Conservation (phyloP, 1,284 basidiomycete genomes). For the Malassezia slooffiae region DNA sequence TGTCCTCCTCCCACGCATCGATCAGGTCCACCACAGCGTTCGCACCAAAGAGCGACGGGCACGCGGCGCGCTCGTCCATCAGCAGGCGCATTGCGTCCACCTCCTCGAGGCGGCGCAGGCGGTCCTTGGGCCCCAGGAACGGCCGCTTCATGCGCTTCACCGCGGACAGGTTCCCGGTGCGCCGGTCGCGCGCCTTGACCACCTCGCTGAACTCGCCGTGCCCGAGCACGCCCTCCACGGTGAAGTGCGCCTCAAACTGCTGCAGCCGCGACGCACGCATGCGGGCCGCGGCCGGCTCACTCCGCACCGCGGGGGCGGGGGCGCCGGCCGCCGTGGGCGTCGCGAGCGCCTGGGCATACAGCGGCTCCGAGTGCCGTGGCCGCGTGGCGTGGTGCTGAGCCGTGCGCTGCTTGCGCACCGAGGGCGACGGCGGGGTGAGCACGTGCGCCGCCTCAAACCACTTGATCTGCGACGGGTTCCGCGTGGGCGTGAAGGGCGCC, state of each 20-base stretch:
- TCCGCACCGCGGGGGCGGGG: conserved; percentile 1
- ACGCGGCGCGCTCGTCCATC: conserved; percentile 20
- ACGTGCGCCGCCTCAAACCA: conserved; percentile 40
- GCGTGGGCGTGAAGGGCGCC: conserved; percentile 10
- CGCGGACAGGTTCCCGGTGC: conserved; percentile 60
- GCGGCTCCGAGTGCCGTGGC: conserved; percentile 13
- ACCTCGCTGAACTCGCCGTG: conserved; percentile 90
- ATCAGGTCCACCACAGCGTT: conserved; percentile 66
- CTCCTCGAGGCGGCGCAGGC: conserved; percentile 78
- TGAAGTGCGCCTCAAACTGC: conserved; percentile 52
- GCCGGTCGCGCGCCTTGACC: conserved; percentile 70
- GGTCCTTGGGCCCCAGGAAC: conserved; percentile 79
- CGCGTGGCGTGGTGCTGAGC: conserved; percentile 2
- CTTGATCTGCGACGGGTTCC: conserved; percentile 19
- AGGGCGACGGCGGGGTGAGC: conserved; percentile 33
- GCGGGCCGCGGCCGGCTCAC: conserved; percentile 9
- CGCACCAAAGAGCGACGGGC: conserved; percentile 55
- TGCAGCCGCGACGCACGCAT: conserved; percentile 9
- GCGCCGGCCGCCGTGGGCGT: not conserved
- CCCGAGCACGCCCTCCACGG: conserved; percentile 70
- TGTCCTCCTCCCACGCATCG: conserved; percentile 93
- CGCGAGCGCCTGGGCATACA: not conserved
- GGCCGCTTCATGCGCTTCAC: conserved; percentile 83
- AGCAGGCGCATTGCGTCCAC: conserved; percentile 82
- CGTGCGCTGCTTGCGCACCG: not conserved